Evolutionary conservation across 805 yeast species (phyloP).

Genomic region (Hanseniaspora occidentalis): DNA sequence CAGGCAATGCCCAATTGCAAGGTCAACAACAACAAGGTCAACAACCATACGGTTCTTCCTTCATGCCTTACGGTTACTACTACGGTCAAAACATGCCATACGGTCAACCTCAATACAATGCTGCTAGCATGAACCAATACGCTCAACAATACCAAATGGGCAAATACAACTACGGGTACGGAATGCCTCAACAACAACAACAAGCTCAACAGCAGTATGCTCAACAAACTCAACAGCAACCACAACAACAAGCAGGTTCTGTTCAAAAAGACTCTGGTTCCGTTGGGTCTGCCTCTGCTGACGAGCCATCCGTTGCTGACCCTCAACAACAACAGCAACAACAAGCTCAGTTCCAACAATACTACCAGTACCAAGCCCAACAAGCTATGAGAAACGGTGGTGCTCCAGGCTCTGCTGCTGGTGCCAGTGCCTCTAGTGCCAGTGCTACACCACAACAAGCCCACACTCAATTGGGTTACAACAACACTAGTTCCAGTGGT

Average conservation of each 20-base stretch:
- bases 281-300: conserved; percentile 4
- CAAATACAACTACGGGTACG: conserved; percentile 18
- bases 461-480: conserved; percentile 1
- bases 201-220: conserved; percentile 10
- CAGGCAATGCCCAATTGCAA: conserved; percentile 6
- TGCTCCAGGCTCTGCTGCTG: conserved; percentile 17
- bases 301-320: conserved; percentile 3
- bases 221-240: conserved; percentile 13
- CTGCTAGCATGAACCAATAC: conserved; percentile 16
- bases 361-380: conserved; percentile 21
- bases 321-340: conserved; percentile 13
- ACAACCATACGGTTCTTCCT: conserved; percentile 22
- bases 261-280: conserved; percentile 7
- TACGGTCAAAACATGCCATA: conserved; percentile 26
- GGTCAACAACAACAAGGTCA: conserved; percentile 14
- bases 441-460: background rate
- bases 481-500: background rate
- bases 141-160: conserved; percentile 21
- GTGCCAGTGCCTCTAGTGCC: conserved; percentile 12
- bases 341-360: conserved; percentile 23
- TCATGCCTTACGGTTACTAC: conserved; percentile 25
- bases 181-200: conserved; percentile 14
- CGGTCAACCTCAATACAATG: conserved; percentile 26
- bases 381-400: conserved; percentile 1
- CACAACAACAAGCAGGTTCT: conserved; percentile 8